These are phyloP conservation scores for Quercus phellos DNA, from an alignment of 331 rosid species.

Conservation along the genomic window DNA sequence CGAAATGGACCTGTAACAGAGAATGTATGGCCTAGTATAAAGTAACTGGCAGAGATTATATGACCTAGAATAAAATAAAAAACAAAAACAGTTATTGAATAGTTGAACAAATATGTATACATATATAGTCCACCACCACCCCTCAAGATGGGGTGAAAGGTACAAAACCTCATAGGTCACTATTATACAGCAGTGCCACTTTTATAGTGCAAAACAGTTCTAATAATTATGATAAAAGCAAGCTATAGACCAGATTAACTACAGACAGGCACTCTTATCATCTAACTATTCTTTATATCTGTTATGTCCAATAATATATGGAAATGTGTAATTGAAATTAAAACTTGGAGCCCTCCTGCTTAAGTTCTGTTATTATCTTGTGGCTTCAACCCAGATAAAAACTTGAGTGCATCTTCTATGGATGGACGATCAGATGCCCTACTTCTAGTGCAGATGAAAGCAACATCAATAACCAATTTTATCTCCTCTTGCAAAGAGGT, in stretches of 20 bases:
- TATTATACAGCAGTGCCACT: not conserved
- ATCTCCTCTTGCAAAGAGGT: constrained; percentile 51
- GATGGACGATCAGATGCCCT: constrained; percentile 61
- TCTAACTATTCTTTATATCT: constrained; percentile 26
- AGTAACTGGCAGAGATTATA: not conserved
- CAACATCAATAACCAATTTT: constrained; percentile 57
- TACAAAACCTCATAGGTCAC: constrained; percentile 10
- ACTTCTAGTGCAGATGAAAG: constrained; percentile 67
- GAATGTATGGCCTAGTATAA: too few species aligned
- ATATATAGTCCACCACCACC: not conserved
- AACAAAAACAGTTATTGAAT: not conserved
- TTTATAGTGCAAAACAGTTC: not conserved
- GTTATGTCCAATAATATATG: not conserved
- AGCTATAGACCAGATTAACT: constrained; percentile 30
- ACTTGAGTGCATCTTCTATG: constrained; percentile 65
- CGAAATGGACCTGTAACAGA: too few species aligned
- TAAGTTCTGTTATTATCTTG: constrained; percentile 27
- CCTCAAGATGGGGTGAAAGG: not conserved
- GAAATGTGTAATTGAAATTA: constrained; percentile 17
- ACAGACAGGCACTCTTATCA: constrained; percentile 36
- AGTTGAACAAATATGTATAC: constrained; percentile 6
- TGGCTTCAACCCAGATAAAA: constrained; percentile 49
- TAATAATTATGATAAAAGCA: constrained; percentile 14
- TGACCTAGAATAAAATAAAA: not conserved
- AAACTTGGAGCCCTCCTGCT: constrained; percentile 19